Percentiles rank a stretch among this genome's conserved stretches.
phyloP scores from a whole-genome alignment of 345 rosid species.

The Clausena lansium region DNA sequence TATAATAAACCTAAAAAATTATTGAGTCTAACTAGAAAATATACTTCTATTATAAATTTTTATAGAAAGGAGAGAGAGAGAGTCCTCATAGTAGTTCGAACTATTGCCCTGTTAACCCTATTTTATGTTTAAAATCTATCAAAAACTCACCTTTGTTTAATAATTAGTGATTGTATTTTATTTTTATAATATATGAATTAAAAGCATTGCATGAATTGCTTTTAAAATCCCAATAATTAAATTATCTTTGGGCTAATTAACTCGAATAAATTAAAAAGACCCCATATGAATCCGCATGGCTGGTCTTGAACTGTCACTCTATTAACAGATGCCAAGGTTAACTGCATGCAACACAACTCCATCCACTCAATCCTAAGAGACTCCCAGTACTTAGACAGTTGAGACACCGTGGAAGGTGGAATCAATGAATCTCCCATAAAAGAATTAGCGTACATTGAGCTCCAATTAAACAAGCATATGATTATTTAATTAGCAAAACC shows the following conservation, averaged over 20 bases:
- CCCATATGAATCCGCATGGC: constrained; percentile 12
- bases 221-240: background rate
- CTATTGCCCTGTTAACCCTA: too few species aligned
- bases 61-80: too few species aligned
- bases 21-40: too few species aligned
- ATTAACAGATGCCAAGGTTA: constrained; percentile 28
- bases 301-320: constrained; percentile 31
- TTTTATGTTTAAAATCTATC: too few species aligned
- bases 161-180: too few species aligned
- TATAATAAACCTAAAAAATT: too few species aligned
- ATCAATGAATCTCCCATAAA: background rate
- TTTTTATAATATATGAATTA: too few species aligned
- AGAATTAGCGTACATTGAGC: background rate
- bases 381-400: background rate
- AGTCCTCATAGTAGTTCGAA: too few species aligned
- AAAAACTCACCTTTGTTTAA: too few species aligned
- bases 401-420: constrained; percentile 8
- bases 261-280: background rate
- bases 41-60: too few species aligned
- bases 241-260: background rate
- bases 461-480: background rate
- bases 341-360: constrained; percentile 15
- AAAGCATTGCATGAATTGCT: background rate
- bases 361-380: background rate
- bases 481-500: background rate